phyloP scores from a whole-genome alignment of 305 asterid genomes.

The Ilex paraguariensis region DNA sequence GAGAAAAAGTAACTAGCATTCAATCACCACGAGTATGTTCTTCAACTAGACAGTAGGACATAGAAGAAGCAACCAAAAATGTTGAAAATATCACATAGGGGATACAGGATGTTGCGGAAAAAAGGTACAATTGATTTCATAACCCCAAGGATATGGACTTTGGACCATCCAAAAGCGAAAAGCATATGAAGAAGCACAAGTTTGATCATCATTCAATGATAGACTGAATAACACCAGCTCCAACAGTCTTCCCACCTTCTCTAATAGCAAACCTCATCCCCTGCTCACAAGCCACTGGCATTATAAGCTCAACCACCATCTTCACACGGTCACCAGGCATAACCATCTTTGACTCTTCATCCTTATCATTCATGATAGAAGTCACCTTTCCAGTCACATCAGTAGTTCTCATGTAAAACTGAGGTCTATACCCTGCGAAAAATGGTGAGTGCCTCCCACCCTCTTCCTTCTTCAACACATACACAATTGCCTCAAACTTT shows the following conservation, averaged over 20 bases:
- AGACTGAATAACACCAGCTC: conserved; percentile 58
- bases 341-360: conserved; percentile 71
- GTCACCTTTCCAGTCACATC: conserved; percentile 58
- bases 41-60: conserved; percentile 17
- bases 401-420: conserved; percentile 70
- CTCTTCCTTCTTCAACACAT: conserved; percentile 70
- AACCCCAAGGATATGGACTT: background rate
- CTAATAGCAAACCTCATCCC: conserved; percentile 78
- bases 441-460: conserved; percentile 74
- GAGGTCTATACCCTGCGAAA: conserved; percentile 59
- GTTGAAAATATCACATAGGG: conserved; percentile 15
- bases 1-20: conserved; percentile 15
- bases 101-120: background rate
- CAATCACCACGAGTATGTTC: conserved; percentile 16
- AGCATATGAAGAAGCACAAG: background rate
- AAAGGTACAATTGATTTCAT: conserved; percentile 3
- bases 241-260: conserved; percentile 77
- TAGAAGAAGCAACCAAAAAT: conserved; percentile 18
- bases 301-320: conserved; percentile 68
- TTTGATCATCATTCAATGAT: conserved; percentile 29
- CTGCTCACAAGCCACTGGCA: conserved; percentile 67
- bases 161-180: background rate
- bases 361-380: conserved; percentile 51
- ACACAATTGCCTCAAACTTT: conserved; percentile 51
- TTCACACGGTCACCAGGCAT: conserved; percentile 76